phyloP scores from a whole-genome alignment of 345 rosid genomes.

The Rhodomyrtus tomentosa region DNA sequence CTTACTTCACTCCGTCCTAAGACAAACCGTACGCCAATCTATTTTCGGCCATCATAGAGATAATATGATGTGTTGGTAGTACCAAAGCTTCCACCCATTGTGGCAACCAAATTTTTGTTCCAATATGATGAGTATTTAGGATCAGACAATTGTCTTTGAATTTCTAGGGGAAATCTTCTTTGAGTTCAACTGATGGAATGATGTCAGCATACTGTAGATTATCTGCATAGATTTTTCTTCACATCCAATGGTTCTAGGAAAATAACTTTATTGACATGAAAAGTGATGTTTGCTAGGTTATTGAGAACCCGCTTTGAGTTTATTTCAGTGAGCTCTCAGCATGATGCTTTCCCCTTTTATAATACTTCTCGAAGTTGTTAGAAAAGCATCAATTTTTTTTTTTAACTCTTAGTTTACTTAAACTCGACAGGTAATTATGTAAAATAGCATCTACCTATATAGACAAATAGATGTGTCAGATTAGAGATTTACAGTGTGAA shows the following conservation, averaged over 20 bases:
- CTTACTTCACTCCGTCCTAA: too few species aligned
- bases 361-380: neutral
- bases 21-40: too few species aligned
- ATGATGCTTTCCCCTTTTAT: neutral
- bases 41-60: neutral
- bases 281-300: neutral
- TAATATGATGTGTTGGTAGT: neutral
- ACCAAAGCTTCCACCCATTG: neutral
- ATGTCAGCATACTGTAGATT: neutral
- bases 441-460: neutral
- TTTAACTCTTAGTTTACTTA: neutral
- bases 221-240: neutral
- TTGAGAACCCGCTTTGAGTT: neutral
- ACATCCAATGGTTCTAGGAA: neutral
- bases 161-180: neutral
- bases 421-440: neutral
- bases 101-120: neutral
- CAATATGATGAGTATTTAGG: neutral
- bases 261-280: neutral
- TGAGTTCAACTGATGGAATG: neutral
- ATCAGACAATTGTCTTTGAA: neutral
- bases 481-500: neutral
- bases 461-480: neutral
- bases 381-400: neutral
- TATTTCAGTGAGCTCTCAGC: neutral